These are phyloP conservation scores for Calonectria multiphialidica DNA, from an alignment of 2,329 filamentous ascomycete genomes.

Conservation along the genomic window DNA sequence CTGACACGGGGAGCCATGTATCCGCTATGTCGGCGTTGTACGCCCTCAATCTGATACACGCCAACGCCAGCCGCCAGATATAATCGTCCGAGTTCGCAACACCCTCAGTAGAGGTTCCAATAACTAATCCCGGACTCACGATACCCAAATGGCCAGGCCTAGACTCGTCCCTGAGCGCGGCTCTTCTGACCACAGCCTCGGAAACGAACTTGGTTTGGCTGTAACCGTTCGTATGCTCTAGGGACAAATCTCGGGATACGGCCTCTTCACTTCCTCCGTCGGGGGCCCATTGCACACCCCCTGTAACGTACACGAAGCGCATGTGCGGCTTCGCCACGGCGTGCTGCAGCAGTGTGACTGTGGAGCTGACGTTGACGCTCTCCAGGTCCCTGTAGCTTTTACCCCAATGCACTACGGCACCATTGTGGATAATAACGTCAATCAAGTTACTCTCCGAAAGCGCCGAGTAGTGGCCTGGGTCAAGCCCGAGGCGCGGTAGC, in stretches of 20 bases:
- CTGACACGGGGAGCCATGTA: conserved; percentile 22
- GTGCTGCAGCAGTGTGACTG: neutral
- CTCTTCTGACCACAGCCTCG: conserved; percentile 32
- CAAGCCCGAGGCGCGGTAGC: neutral
- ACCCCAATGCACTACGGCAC: neutral
- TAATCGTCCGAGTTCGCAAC: conserved; percentile 36
- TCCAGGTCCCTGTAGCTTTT: neutral
- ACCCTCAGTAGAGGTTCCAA: conserved; percentile 37
- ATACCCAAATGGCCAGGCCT: conserved; percentile 36
- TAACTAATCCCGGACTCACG: conserved; percentile 32
- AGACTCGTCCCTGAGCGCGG: conserved; percentile 25
- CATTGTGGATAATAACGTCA: neutral
- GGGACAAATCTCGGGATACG: neutral
- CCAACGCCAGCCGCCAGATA: conserved; percentile 32
- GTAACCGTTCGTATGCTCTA: conserved; percentile 18
- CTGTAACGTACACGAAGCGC: neutral
- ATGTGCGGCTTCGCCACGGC: neutral
- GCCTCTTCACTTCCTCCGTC: neutral
- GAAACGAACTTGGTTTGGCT: conserved; percentile 41
- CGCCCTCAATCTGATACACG: conserved; percentile 26
- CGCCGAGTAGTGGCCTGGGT: neutral
- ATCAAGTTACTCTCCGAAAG: neutral
- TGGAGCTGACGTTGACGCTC: neutral
- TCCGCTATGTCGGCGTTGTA: conserved; percentile 21
- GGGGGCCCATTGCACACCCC: neutral